These are phyloP conservation scores for Phoenix dactylifera DNA, from an alignment of 176 grass and related monocot species.

Conservation along the genomic window DNA sequence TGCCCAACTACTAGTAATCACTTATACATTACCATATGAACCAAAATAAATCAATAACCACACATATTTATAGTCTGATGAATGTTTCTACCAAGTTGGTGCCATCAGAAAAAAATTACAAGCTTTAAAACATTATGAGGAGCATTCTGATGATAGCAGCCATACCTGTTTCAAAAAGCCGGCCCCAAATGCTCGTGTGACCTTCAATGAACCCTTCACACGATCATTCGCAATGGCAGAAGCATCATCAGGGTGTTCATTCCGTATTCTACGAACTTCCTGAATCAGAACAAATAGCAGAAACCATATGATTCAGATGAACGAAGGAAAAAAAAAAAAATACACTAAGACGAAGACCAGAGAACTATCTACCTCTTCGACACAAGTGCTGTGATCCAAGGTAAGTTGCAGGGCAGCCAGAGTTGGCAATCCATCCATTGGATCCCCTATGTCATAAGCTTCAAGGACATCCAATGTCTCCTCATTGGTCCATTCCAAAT, in stretches of 20 bases:
- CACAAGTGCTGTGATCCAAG: slow-evolving; percentile 78
- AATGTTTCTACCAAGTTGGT: too few species aligned
- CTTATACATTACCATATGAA: too few species aligned
- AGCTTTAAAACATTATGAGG: too few species aligned
- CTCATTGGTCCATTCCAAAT: slow-evolving; percentile 45
- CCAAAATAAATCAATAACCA: too few species aligned
- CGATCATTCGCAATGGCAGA: slow-evolving; percentile 9
- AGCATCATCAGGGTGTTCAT: slow-evolving; percentile 10
- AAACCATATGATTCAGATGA: too few species aligned
- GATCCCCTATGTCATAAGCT: not conserved
- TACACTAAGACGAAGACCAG: not conserved
- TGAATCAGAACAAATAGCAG: not conserved
- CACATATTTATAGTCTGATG: too few species aligned
- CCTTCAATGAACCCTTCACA: slow-evolving; percentile 18
- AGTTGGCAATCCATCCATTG: slow-evolving; percentile 9
- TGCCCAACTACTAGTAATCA: too few species aligned
- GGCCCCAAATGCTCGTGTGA: slow-evolving; percentile 15
- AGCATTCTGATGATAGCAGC: too few species aligned
- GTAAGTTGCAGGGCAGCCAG: slow-evolving; percentile 76
- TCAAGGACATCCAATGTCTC: slow-evolving; percentile 38
- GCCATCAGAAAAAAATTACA: too few species aligned
- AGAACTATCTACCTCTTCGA: slow-evolving; percentile 34
- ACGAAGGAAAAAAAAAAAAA: too few species aligned
- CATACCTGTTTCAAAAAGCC: slow-evolving; percentile 19
- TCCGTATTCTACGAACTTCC: slow-evolving; percentile 11